phyloP scores from a whole-genome alignment of 306 rosid genomes.

The Argentina anserina region DNA sequence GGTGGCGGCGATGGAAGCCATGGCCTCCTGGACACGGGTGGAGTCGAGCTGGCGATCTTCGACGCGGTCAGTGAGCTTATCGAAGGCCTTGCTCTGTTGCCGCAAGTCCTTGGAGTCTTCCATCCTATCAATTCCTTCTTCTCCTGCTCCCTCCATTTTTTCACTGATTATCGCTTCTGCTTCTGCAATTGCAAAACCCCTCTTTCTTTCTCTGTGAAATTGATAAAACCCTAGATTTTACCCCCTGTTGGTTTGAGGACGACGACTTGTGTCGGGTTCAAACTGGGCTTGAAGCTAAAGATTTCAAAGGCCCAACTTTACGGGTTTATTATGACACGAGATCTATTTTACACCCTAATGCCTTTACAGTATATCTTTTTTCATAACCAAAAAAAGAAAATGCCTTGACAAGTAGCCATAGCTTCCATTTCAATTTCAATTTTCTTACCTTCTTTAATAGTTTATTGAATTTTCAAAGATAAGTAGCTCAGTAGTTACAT shows the following conservation, averaged over 20 bases:
- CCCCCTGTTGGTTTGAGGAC: neutral
- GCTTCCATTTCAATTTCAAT: too few species aligned
- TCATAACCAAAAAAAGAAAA: too few species aligned
- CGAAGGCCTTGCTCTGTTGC: constrained; percentile 92
- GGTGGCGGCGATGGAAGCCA: constrained; percentile 94
- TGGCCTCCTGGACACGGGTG: constrained; percentile 96
- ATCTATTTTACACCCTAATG: neutral
- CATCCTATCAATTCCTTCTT: constrained; percentile 66
- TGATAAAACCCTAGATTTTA: constrained; percentile 8
- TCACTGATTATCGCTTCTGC: neutral
- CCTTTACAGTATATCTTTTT: too few species aligned
- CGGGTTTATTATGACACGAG: neutral
- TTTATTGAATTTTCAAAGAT: too few species aligned
- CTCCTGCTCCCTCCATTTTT: constrained; percentile 69
- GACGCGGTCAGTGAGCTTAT: constrained; percentile 94
- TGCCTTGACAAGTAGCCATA: too few species aligned
- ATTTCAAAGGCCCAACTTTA: neutral
- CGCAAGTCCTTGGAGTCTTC: constrained; percentile 82
- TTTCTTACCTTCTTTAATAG: too few species aligned
- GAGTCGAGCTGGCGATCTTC: constrained; percentile 98
- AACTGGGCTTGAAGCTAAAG: neutral
- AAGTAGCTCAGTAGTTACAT: too few species aligned
- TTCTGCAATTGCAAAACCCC: neutral
- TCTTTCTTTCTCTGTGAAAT: neutral
- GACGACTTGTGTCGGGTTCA: neutral